Base-by-base conservation (phyloP, 805 yeast genomes). In the Monosporozyma siamensis region DNA sequence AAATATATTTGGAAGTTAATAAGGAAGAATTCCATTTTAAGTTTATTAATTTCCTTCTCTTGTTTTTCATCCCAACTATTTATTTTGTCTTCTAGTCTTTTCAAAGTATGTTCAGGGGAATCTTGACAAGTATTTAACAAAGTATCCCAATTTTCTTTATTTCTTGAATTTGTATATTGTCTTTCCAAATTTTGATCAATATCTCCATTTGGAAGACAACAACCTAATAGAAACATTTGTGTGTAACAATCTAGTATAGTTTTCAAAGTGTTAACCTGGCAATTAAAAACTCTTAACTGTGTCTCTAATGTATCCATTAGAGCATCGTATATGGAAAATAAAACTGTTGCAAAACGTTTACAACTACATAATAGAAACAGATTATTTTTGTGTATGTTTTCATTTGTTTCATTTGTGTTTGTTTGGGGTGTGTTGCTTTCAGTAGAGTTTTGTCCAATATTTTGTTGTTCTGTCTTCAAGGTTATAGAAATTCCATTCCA, bases 401-500 rank as follows among this genome's bases (percentile, higher is more conserved):
- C 5, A 17, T 15, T 30, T 6, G 8, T 9, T 23, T 6, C 6
- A 23, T 23, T 23, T 23, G 25, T 23, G 8, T 23, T 9, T 6
- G 25, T 23, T 23, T 6, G 6, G 9, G 25, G 9, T 23, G 6
- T 23, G 6, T 6, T 9, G 9, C 6, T 23, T 23, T 23, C 8
- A 6, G 25, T 23, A 23, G 25, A 6, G 9, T 23, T 23, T 6
- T 9, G 25, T 6, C 6, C 25, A 6, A 23, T 23, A n/a, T 32
- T 39, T 15, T 20, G 31, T 26, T 29, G 42, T 36, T 51, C 54
- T 1, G 52, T 40, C 36, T 56, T 64, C 41, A 54, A 44, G 4
- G 59, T 43, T 11, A 67, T 41, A 1, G 64, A 46, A 1, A 62
- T 44, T 1, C 58, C 39, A 44, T 69, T 70, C 74, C 74, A 70